These are phyloP conservation scores for Peronospora belbahrii DNA, from an alignment of 352 stramenopile species.

Conservation along the genomic window DNA sequence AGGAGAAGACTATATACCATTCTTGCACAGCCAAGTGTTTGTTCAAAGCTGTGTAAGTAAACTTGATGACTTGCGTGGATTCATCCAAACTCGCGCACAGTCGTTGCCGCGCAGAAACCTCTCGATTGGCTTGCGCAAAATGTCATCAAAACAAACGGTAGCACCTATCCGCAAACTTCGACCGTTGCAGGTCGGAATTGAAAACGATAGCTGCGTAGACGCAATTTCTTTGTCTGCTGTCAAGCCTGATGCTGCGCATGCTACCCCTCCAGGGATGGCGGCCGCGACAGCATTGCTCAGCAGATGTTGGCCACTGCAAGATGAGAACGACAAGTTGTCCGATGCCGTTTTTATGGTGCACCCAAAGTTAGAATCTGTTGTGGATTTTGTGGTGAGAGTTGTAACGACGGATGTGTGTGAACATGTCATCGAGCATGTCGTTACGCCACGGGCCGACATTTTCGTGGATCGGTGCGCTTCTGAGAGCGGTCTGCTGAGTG, in stretches of 20 bases:
- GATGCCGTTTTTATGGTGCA: constrained; percentile 58
- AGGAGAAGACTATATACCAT: constrained; percentile 41
- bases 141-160: constrained; percentile 4
- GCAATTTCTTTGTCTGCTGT: constrained; percentile 4
- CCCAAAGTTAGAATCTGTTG: constrained; percentile 38
- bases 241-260: background rate
- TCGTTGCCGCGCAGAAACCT: constrained; percentile 16
- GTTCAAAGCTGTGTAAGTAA: constrained; percentile 54
- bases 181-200: constrained; percentile 42
- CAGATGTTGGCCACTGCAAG: constrained; percentile 2
- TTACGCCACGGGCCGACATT: constrained; percentile 31
- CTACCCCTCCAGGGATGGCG: background rate
- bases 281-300: background rate
- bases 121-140: constrained; percentile 6
- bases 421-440: constrained; percentile 36
- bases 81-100: constrained; percentile 46
- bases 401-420: constrained; percentile 58
- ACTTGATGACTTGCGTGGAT: constrained; percentile 47
- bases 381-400: constrained; percentile 60
- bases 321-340: constrained; percentile 32
- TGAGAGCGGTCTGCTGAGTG: constrained; percentile 16
- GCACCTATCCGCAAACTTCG: constrained; percentile 51
- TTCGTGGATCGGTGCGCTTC: constrained; percentile 34
- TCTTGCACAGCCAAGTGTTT: constrained; percentile 62
- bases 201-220: constrained; percentile 10